phyloP scores from a whole-genome alignment of 306 rosid genomes.

The Adenanthera pavonina region DNA sequence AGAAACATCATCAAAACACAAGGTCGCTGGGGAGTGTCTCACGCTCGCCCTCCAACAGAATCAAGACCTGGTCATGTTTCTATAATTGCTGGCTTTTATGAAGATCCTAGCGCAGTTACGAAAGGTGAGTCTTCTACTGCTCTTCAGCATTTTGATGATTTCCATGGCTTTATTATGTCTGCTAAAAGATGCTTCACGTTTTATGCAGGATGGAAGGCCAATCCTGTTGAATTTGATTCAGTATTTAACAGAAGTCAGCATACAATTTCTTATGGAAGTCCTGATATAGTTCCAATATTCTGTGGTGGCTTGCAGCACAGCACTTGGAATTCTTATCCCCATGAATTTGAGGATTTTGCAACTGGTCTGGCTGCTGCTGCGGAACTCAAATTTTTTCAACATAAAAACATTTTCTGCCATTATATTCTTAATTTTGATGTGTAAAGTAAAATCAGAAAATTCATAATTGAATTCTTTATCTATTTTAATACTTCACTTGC shows the following conservation, averaged over 20 bases:
- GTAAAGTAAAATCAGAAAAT: constrained; percentile 4
- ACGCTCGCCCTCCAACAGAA: constrained; percentile 96
- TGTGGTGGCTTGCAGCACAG: constrained; percentile 81
- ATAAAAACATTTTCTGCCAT: constrained; percentile 5
- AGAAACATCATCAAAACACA: constrained; percentile 66
- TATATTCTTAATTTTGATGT: constrained; percentile 23
- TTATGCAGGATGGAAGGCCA: constrained; percentile 93
- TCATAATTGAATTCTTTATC: neutral
- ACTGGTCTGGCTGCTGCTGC: constrained; percentile 58
- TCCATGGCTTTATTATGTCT: constrained; percentile 24
- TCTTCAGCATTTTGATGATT: constrained; percentile 9
- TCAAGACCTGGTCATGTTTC: constrained; percentile 94
- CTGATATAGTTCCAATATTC: constrained; percentile 89
- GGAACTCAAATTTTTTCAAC: constrained; percentile 20
- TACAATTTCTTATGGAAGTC: constrained; percentile 85
- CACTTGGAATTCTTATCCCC: constrained; percentile 89
- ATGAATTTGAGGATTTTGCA: constrained; percentile 85
- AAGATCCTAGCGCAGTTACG: constrained; percentile 94
- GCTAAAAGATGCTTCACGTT: constrained; percentile 37
- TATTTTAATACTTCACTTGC: neutral
- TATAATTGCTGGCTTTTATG: constrained; percentile 89
- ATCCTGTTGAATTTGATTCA: constrained; percentile 92
- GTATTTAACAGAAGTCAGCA: constrained; percentile 83
- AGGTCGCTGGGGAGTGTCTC: constrained; percentile 98
- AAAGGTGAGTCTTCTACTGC: constrained; percentile 59